Conservation (phyloP, 805 yeast species). For the Nakazawaea wyomingensis region DNA sequence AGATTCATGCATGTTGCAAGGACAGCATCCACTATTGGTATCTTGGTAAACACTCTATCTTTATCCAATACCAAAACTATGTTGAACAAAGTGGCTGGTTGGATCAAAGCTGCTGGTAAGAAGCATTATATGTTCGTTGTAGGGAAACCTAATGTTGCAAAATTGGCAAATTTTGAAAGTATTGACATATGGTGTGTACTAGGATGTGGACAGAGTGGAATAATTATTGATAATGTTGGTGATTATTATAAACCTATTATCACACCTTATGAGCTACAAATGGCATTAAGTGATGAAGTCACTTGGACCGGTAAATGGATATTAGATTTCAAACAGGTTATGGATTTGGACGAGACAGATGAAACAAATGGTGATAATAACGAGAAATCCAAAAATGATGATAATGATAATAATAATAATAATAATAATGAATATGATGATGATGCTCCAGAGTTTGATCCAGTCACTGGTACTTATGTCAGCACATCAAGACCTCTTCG, state of each 20-base stretch:
- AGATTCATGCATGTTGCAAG: slow-evolving; percentile 83
- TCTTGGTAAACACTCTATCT: slow-evolving; percentile 85
- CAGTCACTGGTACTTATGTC: slow-evolving; percentile 77
- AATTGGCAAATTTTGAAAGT: slow-evolving; percentile 91
- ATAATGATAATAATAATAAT: slow-evolving; percentile 16
- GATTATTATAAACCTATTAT: slow-evolving; percentile 88
- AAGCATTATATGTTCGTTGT: slow-evolving; percentile 93
- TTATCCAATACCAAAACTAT: slow-evolving; percentile 66
- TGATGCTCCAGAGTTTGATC: slow-evolving; percentile 79
- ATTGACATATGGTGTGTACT: slow-evolving; percentile 91
- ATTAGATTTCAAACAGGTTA: slow-evolving; percentile 60
- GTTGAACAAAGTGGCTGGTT: slow-evolving; percentile 51
- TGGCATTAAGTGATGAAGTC: slow-evolving; percentile 72
- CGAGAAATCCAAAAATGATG: slow-evolving; percentile 15
- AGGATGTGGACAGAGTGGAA: slow-evolving; percentile 94
- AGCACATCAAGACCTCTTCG: slow-evolving; percentile 74
- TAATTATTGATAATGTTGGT: slow-evolving; percentile 70
- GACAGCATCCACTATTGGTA: slow-evolving; percentile 87
- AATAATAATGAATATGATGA: slow-evolving; percentile 33
- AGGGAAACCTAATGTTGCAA: slow-evolving; percentile 97
- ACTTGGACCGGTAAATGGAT: slow-evolving; percentile 95
- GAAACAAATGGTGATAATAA: slow-evolving; percentile 23
- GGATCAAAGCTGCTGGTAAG: slow-evolving; percentile 73
- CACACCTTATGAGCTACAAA: slow-evolving; percentile 84
- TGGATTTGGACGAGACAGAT: slow-evolving; percentile 33